Evolutionary conservation across 805 yeast species (phyloP), one percentile per base, ranked within the genome.

Genomic region (Hanseniaspora nectarophila): DNA sequence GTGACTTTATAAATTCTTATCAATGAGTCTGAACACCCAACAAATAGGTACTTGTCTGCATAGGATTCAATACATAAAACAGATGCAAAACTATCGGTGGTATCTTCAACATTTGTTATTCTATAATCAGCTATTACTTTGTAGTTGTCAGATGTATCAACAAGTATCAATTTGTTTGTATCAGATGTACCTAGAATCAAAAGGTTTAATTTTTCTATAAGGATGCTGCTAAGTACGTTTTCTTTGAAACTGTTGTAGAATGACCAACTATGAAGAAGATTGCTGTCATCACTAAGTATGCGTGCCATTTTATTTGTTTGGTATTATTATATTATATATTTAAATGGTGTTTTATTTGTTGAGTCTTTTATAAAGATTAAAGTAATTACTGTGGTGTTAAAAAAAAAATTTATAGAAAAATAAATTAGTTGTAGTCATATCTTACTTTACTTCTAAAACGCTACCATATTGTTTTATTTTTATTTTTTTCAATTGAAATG

Each of bases 21-120:
- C 45, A 90, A 69, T 2, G 97, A 88, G 63, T 90, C 97, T 8
- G 92, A 80, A 1, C 95, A 90, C 2, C 92, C 96, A 34, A 92
- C 78, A 60, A 92, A 83, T 35, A 90, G 71, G 45, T 68, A 73
- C 43, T 73, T 69, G 59, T 79, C 88, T 13, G 38, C 29, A 28
- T 33, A 34, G 7, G 37, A 37, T 35, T 49, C 46, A 24, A 49
- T 32, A 16, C 53, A 49, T 13, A 49, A 9, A 5, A 49, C 46
- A 15, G 53, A 49, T 9, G 44, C 37, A 32, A 39, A 47, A 16
- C 40, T 39, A 8, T 47, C 51, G 1, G 45, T 29, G 5, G 45
- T 42, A 4, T 42, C 45, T 13, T 42, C 45, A 20, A 42, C 45
- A 29, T 42, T 31, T 6, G 44, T 21, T 15, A 49, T 49, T 12